Evolutionary conservation across 805 yeast genomes (phyloP), one percentile per base, ranked within the genome.

Genomic region (Maudiozyma pseudohumilis): DNA sequence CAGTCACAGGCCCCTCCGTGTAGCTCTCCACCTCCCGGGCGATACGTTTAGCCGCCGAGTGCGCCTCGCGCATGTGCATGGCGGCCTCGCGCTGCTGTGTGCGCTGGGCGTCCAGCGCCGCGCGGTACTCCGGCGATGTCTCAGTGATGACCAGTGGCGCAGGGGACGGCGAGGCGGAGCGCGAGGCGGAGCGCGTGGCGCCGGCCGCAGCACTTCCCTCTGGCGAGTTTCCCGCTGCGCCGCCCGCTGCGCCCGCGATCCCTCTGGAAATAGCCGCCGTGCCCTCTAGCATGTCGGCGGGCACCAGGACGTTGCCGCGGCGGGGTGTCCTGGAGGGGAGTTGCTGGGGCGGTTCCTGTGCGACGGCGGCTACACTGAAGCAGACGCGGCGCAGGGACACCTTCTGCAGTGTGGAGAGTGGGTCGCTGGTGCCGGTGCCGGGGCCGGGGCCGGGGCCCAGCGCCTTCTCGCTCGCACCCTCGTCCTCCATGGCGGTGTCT

Each of bases 311-410:
- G 52, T 84, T 80, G 5, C 96, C 96, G 49, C 72, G 70, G 44
- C 80, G 68, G 6, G 96, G 96, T 40, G 69, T 71, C 52, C 94
- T 64, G 2, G 94, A 80, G 2, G 96, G 96, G 43, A 87, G 82
- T 55, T 87, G 95, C 52, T 87, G 96, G 1, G 95, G 94, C 3
- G 96, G 96, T 56, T 87, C 95, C 43, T 68, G 68, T 0, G 67
- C 69, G 42, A 86, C 72, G 38, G 80, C 75, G 35, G 81, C 83
- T 6, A 84, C 69, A 1, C 88, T 84, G 59, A 87, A 87, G 1
- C 77, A 70, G 4, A 85, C 94, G 43, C 88, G 65, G 44, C 74
- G 69, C 55, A 83, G 63, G 19, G 56, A 55, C 2, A 66, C 46
- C 5, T 50, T 51, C 10, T 49, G 38, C 24, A 36, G 18, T 12